Evolutionary conservation across 768 basidiomycete species (phyloP).

Genomic region (Russula sp.): DNA sequence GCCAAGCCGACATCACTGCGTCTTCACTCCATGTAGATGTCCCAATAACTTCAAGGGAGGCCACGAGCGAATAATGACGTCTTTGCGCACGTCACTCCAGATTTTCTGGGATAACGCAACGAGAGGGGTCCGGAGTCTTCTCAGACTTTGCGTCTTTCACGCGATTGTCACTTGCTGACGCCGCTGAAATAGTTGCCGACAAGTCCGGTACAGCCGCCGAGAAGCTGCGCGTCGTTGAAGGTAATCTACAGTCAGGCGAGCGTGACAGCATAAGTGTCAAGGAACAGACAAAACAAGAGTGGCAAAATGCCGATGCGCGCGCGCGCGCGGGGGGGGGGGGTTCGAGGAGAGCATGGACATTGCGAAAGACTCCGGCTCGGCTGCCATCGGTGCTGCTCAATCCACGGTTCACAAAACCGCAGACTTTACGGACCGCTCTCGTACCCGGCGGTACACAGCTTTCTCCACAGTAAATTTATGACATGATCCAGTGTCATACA

Average conservation of each 20-base stretch:
- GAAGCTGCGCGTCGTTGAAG: conserved; percentile 45
- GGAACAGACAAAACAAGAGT: conserved; percentile 41
- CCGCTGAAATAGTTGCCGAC: conserved; percentile 50
- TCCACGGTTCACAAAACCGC: conserved; percentile 40
- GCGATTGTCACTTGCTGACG: conserved; percentile 58
- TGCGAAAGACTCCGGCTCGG: conserved; percentile 48
- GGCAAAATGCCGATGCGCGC: conserved; percentile 37
- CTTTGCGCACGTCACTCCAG: no score
- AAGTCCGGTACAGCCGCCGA: conserved; percentile 47
- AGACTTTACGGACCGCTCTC: conserved; percentile 35
- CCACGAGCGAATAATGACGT: conserved; percentile 39
- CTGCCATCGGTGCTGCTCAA: conserved; percentile 34
- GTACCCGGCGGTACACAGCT: conserved; percentile 40
- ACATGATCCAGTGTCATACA: no score
- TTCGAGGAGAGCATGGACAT: conserved; percentile 67
- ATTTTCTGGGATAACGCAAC: conserved; percentile 48
- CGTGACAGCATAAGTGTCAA: conserved; percentile 50
- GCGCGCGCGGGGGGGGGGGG: no score
- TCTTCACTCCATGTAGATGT: conserved; percentile 30
- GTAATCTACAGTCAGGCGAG: conserved; percentile 52
- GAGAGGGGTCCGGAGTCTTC: conserved; percentile 47
- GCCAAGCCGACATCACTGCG: conserved; percentile 42
- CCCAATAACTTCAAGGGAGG: conserved; percentile 37
- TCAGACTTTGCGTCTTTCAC: conserved; percentile 58
- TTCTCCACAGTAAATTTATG: conserved; percentile 40